Conservation (phyloP, 2,329 filamentous ascomycete genomes). For the Teratosphaeria nubilosa region DNA sequence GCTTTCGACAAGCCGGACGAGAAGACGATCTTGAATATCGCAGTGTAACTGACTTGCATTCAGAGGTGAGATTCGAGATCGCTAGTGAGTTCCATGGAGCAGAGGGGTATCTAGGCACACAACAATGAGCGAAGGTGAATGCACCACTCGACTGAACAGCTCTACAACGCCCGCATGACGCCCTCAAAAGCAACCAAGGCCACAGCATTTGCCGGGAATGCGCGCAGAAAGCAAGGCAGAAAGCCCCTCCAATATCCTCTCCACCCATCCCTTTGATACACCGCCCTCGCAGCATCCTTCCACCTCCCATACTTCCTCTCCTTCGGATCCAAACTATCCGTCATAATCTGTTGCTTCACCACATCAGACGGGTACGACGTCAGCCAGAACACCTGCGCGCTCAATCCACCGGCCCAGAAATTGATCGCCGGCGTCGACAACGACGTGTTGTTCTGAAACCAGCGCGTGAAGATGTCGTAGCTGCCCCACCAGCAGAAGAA, state of each 20-base stretch:
- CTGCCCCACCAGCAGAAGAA: constrained; percentile 99
- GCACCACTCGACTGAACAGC: not conserved
- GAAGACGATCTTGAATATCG: too few species aligned
- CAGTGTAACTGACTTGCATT: too few species aligned
- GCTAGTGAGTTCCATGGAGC: not conserved
- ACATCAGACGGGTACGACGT: constrained; percentile 87
- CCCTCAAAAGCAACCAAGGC: constrained; percentile 88
- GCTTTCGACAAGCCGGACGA: too few species aligned
- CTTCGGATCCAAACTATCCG: constrained; percentile 69
- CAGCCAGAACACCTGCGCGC: constrained; percentile 90
- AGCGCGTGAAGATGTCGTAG: constrained; percentile 72
- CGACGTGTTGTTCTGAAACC: constrained; percentile 55
- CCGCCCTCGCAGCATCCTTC: constrained; percentile 66
- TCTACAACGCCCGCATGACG: constrained; percentile 34
- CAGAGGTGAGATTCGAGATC: too few species aligned
- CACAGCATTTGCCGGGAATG: constrained; percentile 93
- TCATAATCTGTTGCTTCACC: constrained; percentile 88
- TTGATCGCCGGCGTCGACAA: constrained; percentile 75
- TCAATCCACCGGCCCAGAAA: constrained; percentile 93
- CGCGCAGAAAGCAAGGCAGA: constrained; percentile 81
- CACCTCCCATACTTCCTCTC: constrained; percentile 62
- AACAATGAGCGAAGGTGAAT: not conserved
- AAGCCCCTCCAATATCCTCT: constrained; percentile 88
- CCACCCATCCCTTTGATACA: constrained; percentile 66
- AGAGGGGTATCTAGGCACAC: not conserved